Conservation (phyloP, 1,284 basidiomycete species). For the Gymnopus androsaceus region DNA sequence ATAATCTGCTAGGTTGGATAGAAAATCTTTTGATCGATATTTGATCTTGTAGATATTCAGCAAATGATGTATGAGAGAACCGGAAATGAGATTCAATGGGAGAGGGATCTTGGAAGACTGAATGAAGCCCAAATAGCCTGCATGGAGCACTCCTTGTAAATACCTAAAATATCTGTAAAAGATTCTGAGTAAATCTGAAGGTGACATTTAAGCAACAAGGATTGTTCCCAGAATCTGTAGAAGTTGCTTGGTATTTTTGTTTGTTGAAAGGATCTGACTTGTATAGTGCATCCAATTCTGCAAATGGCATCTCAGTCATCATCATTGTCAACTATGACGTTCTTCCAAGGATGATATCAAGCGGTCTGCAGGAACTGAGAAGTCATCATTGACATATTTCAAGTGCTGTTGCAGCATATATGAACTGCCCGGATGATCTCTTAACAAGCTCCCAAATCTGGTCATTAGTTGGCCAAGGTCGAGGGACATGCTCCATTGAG, state of each 20-base stretch:
- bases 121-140: not conserved
- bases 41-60: slow-evolving; percentile 4
- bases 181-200: too few relatives aligned
- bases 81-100: not conserved
- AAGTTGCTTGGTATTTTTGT: not conserved
- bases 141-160: not conserved
- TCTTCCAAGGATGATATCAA: not conserved
- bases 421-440: slow-evolving; percentile 1
- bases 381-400: slow-evolving; percentile 4
- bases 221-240: not conserved
- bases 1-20: too few relatives aligned
- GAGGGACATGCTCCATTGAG: not conserved
- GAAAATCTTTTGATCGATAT: too few relatives aligned
- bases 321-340: not conserved
- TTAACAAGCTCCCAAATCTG: not conserved
- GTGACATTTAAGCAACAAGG: too few relatives aligned
- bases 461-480: not conserved
- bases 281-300: slow-evolving; percentile 3
- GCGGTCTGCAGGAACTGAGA: not conserved
- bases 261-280: not conserved
- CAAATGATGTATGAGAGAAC: slow-evolving; percentile 1
- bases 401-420: not conserved
- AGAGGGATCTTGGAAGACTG: not conserved
- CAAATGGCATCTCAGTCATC: not conserved
- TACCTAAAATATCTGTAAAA: too few relatives aligned